Base-by-base conservation (phyloP, 768 basidiomycete species). In the Solioccasus polychromus region DNA sequence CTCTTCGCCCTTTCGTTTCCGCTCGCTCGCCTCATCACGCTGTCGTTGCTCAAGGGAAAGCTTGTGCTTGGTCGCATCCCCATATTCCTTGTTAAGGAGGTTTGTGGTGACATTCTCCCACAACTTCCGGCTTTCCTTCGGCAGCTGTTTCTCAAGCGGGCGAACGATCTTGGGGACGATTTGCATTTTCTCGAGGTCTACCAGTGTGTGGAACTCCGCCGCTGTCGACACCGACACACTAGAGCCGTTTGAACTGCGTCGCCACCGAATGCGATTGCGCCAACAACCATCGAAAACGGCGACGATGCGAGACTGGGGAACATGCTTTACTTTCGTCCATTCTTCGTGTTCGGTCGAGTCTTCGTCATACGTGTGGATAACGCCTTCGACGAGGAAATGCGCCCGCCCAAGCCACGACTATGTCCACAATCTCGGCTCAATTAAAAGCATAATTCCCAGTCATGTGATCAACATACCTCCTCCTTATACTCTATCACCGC, bases 401-500 rank as follows among this genome's bases (percentile, higher is more conserved):
- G 94, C 85, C 50, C 76, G 82, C 42, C 93, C 92, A 35, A 96
- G 75, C 94, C 94, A 97, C 3, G 88, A 88, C 89, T 79, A 49
- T 22, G 29, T 28, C 8, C 25, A 18, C 11, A 3, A 10, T 10
- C 32, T 28, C 2, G 31, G 20, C 19, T 5, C 36, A 12, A 26
- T 51, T 38, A 48, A 47, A 29, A 42, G 24, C 1, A 10, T 20
- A 17, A 34, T 34, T 15, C 17, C 5, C 8, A n/a, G 43, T 45
- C n/a, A 39, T 14, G 44, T 34, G 3, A 52, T 39, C 32, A 26
- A 60, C 82, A 35, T 48, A 89, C 89, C 82, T 99, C 94, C 62
- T 99, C 96, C 69, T 92, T 93, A 71, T 95, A 98, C 58, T 94
- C 91, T 46, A 96, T 80, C 54, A 98, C 76, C 4, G 92, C 76